A percentile compares a stretch with the other conserved stretches of the same genome.
Conservation (phyloP, 2,329 filamentous ascomycete species). For the Phialophora tarda region DNA sequence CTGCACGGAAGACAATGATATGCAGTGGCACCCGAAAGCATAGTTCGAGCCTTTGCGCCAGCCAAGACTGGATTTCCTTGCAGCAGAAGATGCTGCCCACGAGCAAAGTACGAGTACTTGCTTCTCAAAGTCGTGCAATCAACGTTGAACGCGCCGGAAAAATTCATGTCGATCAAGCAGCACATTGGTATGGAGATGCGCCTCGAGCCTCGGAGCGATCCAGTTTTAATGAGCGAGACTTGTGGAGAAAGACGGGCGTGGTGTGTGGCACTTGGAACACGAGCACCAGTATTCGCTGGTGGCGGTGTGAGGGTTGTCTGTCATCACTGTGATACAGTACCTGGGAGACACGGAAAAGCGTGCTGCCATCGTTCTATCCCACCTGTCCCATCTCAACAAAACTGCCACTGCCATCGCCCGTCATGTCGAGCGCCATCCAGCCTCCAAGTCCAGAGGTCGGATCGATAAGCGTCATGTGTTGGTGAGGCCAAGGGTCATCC, state of each 20-base stretch:
- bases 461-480: constrained; percentile 3
- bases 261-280: not conserved
- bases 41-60: not conserved
- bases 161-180: constrained; percentile 20
- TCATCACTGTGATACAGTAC: constrained; percentile 11
- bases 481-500: not conserved
- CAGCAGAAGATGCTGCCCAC: not conserved
- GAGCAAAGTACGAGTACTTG: not conserved
- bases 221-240: not conserved
- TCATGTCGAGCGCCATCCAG: not conserved
- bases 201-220: constrained; percentile 25
- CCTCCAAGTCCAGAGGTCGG: constrained; percentile 8
- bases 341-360: not conserved
- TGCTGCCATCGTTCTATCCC: not conserved
- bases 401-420: constrained; percentile 7
- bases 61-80: not conserved
- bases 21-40: constrained; percentile 25
- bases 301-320: constrained; percentile 11
- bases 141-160: constrained; percentile 12
- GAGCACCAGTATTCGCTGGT: not conserved
- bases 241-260: constrained; percentile 9
- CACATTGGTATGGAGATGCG: constrained; percentile 14
- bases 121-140: not conserved
- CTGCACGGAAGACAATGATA: constrained; percentile 19
- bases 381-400: not conserved